These are phyloP conservation scores for Pyricularia sp. DNA, from an alignment of 2,329 filamentous ascomycete species.

Conservation along the genomic window DNA sequence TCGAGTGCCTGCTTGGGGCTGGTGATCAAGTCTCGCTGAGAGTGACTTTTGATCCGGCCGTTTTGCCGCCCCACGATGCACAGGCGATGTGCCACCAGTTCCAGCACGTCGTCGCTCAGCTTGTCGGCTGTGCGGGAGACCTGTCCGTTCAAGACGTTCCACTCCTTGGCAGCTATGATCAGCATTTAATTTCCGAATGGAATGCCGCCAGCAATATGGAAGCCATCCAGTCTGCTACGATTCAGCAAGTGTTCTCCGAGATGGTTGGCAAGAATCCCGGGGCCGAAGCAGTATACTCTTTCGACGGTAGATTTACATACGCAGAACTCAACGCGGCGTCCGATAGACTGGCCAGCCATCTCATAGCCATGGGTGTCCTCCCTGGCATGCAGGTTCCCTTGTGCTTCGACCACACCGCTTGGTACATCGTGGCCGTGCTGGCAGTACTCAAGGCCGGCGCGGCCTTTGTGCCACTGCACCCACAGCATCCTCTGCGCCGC, in stretches of 20 bases:
- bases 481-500: slow-evolving; percentile 8
- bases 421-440: slow-evolving; percentile 10
- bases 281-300: slow-evolving; percentile 11
- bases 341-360: slow-evolving; percentile 2
- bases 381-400: neutral
- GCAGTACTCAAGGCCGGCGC: slow-evolving; percentile 13
- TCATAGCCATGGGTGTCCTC: slow-evolving; percentile 9
- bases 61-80: neutral
- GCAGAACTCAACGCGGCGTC: slow-evolving; percentile 6
- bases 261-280: slow-evolving; percentile 10
- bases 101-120: neutral
- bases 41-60: neutral
- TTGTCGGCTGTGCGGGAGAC: neutral
- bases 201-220: neutral
- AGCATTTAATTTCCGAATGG: neutral
- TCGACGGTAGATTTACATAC: slow-evolving; percentile 10
- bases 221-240: neutral
- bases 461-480: slow-evolving; percentile 11
- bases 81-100: neutral
- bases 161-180: neutral
- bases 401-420: neutral
- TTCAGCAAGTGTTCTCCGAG: neutral
- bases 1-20: neutral
- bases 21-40: neutral
- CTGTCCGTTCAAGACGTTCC: neutral